Percentiles rank a stretch among this genome's conserved stretches.
Evolutionary conservation across 257 asterid genomes (phyloP).

Genomic region (Verbena officinalis): DNA sequence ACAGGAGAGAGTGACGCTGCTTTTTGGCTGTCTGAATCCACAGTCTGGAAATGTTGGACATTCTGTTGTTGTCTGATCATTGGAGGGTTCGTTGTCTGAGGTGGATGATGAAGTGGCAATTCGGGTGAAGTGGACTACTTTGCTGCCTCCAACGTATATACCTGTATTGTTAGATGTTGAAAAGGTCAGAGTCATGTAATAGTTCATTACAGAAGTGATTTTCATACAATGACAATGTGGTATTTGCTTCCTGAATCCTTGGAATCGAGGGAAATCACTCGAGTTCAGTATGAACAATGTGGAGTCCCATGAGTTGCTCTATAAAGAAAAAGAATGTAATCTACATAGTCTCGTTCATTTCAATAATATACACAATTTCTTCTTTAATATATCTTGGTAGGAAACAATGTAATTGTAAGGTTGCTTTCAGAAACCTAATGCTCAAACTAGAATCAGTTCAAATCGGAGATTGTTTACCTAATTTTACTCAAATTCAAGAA

Average conservation of each 20-base stretch:
- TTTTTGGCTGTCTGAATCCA: conserved; percentile 67
- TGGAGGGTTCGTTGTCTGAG: conserved; percentile 42
- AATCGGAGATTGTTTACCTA: too few relatives aligned
- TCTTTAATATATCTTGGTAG: too few relatives aligned
- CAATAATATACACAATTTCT: too few relatives aligned
- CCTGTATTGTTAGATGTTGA: conserved; percentile 42
- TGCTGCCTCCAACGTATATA: conserved; percentile 81
- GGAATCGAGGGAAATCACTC: neutral
- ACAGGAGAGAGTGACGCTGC: conserved; percentile 77
- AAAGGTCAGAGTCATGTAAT: neutral
- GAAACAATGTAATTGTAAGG: too few relatives aligned
- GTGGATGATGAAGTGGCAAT: conserved; percentile 35
- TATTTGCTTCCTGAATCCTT: too few relatives aligned
- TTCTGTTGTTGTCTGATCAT: conserved; percentile 44
- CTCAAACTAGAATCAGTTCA: too few relatives aligned
- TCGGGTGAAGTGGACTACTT: conserved; percentile 85
- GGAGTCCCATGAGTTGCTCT: too few relatives aligned
- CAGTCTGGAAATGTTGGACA: conserved; percentile 84
- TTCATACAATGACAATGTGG: neutral
- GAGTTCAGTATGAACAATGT: neutral
- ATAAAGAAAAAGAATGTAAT: too few relatives aligned
- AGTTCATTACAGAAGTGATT: neutral
- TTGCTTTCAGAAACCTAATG: too few relatives aligned
- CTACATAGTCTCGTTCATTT: too few relatives aligned
- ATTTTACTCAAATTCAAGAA: conserved; percentile 15